Conservation (phyloP, 441 rosid species). For the Isatis lusitanica region DNA sequence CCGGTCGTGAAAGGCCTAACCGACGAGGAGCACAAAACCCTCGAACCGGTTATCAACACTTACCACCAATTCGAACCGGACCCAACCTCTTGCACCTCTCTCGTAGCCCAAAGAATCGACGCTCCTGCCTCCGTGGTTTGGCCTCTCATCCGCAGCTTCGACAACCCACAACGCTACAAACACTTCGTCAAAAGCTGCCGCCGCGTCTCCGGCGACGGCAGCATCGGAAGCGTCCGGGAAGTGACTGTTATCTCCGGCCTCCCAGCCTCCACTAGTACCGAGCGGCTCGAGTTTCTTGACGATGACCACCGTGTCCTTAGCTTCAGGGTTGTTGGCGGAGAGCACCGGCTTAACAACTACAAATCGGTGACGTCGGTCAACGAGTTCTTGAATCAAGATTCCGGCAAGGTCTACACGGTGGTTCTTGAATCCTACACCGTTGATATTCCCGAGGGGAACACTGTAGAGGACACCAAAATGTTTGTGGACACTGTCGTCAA, state of each 20-base stretch:
- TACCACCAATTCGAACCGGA: conserved; percentile 56
- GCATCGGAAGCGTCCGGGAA: conserved; percentile 72
- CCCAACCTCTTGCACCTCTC: conserved; percentile 68
- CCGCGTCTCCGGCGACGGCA: conserved; percentile 50
- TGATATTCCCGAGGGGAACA: conserved; percentile 79
- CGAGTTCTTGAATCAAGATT: conserved; percentile 45
- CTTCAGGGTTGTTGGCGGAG: conserved; percentile 82
- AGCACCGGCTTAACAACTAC: conserved; percentile 76
- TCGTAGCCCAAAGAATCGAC: conserved; percentile 69
- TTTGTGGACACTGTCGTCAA: conserved; percentile 87
- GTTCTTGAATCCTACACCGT: conserved; percentile 79
- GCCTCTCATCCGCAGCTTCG: conserved; percentile 71
- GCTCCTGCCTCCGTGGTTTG: conserved; percentile 65
- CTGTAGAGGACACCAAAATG: conserved; percentile 74
- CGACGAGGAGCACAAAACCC: conserved; percentile 47
- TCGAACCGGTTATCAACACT: conserved; percentile 51
- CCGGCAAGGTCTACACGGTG: conserved; percentile 50
- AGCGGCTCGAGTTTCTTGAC: conserved; percentile 72
- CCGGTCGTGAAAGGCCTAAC: conserved; percentile 43
- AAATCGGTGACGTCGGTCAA: conserved; percentile 74
- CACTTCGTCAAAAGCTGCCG: conserved; percentile 80
- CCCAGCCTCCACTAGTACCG: conserved; percentile 89
- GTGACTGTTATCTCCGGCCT: conserved; percentile 76
- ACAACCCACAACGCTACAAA: conserved; percentile 76
- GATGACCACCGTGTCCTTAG: conserved; percentile 64